Conservation (phyloP, 352 stramenopile genomes). For the Pythium chondricola region DNA sequence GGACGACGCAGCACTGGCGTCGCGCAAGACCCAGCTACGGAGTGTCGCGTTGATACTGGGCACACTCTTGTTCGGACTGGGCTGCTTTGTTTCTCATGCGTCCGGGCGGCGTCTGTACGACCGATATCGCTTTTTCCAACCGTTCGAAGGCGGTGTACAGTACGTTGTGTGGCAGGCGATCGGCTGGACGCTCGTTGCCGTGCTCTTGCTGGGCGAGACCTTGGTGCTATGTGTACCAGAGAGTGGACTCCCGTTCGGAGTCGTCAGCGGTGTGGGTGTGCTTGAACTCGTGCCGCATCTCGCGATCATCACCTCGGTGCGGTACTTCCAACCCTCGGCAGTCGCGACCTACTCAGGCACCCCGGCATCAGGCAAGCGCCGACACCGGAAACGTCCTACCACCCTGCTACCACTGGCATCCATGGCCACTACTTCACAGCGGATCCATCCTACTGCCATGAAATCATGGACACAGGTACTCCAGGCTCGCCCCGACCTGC, state of each 20-base stretch:
- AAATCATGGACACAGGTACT: slow-evolving; percentile 19
- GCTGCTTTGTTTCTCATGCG: slow-evolving; percentile 24
- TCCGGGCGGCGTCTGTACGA: slow-evolving; percentile 23
- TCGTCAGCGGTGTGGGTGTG: slow-evolving; percentile 26
- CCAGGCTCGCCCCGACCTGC: slow-evolving; percentile 17
- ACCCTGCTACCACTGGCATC: neutral
- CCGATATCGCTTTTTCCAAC: slow-evolving; percentile 34
- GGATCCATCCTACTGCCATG: neutral
- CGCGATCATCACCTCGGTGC: slow-evolving; percentile 32
- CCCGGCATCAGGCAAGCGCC: no score
- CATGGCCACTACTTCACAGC: no score
- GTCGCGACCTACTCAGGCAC: neutral
- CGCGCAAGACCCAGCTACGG: slow-evolving; percentile 8
- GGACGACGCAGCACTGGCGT: neutral
- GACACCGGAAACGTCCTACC: no score
- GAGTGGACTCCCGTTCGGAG: slow-evolving; percentile 18
- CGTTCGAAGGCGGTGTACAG: slow-evolving; percentile 38
- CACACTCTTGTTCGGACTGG: slow-evolving; percentile 22
- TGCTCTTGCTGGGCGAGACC: slow-evolving; percentile 47
- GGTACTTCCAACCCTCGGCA: slow-evolving; percentile 16
- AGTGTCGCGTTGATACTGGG: slow-evolving; percentile 16
- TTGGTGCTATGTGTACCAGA: slow-evolving; percentile 27
- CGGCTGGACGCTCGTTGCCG: slow-evolving; percentile 42
- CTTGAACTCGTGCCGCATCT: slow-evolving; percentile 30
- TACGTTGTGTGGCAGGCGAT: slow-evolving; percentile 47